A percentile compares a stretch with the other conserved stretches of the same genome.
Conservation (phyloP, 257 asterid species). For the Penstemon barbatus region DNA sequence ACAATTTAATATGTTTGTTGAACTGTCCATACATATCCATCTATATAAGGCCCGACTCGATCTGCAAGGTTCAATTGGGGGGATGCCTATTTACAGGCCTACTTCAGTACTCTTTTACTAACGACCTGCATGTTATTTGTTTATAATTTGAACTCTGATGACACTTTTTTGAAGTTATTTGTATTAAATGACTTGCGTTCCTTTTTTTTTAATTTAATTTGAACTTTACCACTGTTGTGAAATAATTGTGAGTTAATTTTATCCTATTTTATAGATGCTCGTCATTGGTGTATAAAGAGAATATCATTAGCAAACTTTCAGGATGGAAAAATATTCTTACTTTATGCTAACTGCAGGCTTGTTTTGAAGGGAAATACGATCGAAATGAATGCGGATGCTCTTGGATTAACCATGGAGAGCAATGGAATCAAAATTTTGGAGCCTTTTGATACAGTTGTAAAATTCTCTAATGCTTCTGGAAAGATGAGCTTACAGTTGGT, state of each 20-base stretch:
- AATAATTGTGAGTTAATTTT: not conserved
- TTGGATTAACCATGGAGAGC: constrained; percentile 94
- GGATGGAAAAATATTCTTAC: constrained; percentile 16
- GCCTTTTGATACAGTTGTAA: constrained; percentile 83
- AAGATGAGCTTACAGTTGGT: constrained; percentile 67
- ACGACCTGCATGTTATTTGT: not conserved
- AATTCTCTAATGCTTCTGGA: constrained; percentile 65
- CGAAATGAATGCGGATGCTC: constrained; percentile 68
- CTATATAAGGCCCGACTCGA: too few relatives aligned
- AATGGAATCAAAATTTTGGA: constrained; percentile 91
- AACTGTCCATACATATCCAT: too few relatives aligned
- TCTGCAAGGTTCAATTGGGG: too few relatives aligned
- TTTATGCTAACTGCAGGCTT: constrained; percentile 59
- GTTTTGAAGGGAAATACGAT: constrained; percentile 67
- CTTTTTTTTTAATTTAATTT: too few relatives aligned
- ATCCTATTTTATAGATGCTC: not conserved
- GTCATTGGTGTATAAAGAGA: constrained; percentile 8
- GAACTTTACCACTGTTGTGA: too few relatives aligned
- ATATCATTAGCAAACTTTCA: not conserved
- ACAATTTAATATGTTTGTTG: too few relatives aligned
- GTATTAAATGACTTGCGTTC: too few relatives aligned
- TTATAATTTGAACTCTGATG: not conserved
- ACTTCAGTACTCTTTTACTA: not conserved
- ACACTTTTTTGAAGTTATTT: too few relatives aligned
- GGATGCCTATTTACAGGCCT: not conserved